Base-by-base conservation (phyloP, 495 filamentous ascomycete species). In the Xylaria scruposa region DNA sequence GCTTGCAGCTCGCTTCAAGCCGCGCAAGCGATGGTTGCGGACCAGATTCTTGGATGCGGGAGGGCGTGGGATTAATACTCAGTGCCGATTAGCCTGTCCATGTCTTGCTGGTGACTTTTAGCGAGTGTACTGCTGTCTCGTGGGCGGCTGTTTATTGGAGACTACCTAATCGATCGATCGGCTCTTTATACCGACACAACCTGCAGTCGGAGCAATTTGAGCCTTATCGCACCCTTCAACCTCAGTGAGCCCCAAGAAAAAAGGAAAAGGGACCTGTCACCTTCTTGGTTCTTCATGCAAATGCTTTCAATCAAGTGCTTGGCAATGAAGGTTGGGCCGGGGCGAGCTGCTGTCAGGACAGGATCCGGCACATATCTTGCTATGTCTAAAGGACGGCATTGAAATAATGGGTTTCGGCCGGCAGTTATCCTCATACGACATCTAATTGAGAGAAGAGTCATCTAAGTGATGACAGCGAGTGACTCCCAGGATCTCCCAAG, bases 1-100 rank as follows among this genome's bases (percentile, higher is more conserved):
- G 54, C 36, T 59, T 58, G 53, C 42, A 69, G 49, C 49, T 60
- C 56, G 54, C 67, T 40, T 61, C n/a, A 68, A 44, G 66, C 38
- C 46, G 31, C n/a, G 15, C 46, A 53, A 67, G 49, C 64, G 47
- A 54, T 49, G 63, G 46, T 13, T 66, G 63, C 63, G 29, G 42
- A 66, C 63, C 63, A 24, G 60, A 62, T 62, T 62, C 60, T 62
- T 21, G 65, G 65, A 67, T 67, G 47, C 65, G 38, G 31, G 26
- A 66, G 31, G 29, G 7, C 36, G 49, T 53, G 49, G 67, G 67
- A 60, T 49, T 40, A 59, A 36, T 36, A 38, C 26, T 54, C 9
- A 61, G 53, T 58, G 44, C 67, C 67, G 67, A 69, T 69, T 69
- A 54, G 67, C 53, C 15, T 40, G 53, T 31, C 26, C 13, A 31